phyloP scores from a whole-genome alignment of 805 yeast species.

The Suhomyces kilbournensis region DNA sequence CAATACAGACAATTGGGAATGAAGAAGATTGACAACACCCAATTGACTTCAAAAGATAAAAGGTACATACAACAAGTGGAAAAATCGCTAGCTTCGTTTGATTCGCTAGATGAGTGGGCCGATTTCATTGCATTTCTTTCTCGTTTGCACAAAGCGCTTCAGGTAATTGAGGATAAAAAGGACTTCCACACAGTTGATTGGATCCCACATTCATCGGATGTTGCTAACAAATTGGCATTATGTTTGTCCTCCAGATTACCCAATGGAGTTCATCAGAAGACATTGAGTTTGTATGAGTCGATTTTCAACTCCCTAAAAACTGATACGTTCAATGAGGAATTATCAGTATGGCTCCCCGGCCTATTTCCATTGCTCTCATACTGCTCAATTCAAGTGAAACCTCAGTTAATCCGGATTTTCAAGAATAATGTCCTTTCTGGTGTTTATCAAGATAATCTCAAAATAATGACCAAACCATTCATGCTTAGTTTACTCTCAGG shows the following conservation, averaged over 20 bases:
- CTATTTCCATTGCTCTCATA: conserved; percentile 83
- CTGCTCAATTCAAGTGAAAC: conserved; percentile 86
- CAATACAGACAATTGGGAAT: conserved; percentile 5
- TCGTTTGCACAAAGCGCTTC: conserved; percentile 69
- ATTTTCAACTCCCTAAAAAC: conserved; percentile 64
- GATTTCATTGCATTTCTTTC: conserved; percentile 90
- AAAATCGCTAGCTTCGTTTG: conserved; percentile 71
- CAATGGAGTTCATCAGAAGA: conserved; percentile 91
- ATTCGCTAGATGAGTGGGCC: conserved; percentile 93
- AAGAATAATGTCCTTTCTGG: conserved; percentile 49
- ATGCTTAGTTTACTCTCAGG: conserved; percentile 79
- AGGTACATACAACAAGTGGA: conserved; percentile 67
- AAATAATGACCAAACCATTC: conserved; percentile 62
- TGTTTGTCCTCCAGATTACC: conserved; percentile 83
- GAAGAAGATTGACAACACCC: conserved; percentile 6
- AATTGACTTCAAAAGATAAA: conserved; percentile 48
- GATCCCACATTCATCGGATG: conserved; percentile 65
- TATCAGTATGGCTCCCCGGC: conserved; percentile 89
- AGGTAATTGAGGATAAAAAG: conserved; percentile 23
- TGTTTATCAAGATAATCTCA: conserved; percentile 45
- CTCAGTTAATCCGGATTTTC: conserved; percentile 64
- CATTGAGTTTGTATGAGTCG: conserved; percentile 70
- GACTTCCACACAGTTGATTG: conserved; percentile 30
- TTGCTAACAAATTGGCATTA: conserved; percentile 69
- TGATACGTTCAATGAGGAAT: conserved; percentile 50